Evolutionary conservation across 1,139 yeast genomes (phyloP).

Genomic region (Candida buenavistaensis): DNA sequence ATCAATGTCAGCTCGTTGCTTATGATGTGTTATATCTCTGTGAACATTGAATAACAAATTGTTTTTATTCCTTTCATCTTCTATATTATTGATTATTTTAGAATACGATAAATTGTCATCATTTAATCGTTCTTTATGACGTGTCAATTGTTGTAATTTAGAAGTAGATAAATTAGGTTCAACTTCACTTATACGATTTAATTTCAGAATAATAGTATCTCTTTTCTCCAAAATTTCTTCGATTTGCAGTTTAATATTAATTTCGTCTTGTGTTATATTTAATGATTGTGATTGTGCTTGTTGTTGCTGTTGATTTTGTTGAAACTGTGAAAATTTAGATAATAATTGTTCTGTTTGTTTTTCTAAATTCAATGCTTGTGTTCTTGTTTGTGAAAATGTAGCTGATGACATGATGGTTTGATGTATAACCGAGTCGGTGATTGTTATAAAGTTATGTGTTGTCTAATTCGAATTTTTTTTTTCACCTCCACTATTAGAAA

Average conservation of each 20-base stretch:
- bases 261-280: slow-evolving; percentile 62
- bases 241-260: slow-evolving; percentile 55
- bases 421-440: no score
- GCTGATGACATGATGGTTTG: slow-evolving; percentile 42
- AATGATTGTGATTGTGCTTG: slow-evolving; percentile 19
- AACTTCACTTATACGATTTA: slow-evolving; percentile 52
- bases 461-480: not conserved
- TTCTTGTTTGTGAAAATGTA: slow-evolving; percentile 39
- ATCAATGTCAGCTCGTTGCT: slow-evolving; percentile 28
- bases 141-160: slow-evolving; percentile 75
- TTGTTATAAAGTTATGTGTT: no score
- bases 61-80: slow-evolving; percentile 73
- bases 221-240: slow-evolving; percentile 35
- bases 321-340: slow-evolving; percentile 36
- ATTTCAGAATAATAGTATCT: slow-evolving; percentile 29
- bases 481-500: not conserved
- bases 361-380: slow-evolving; percentile 41
- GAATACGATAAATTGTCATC: slow-evolving; percentile 69
- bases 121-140: slow-evolving; percentile 74
- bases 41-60: slow-evolving; percentile 76
- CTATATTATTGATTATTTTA: slow-evolving; percentile 58
- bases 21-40: slow-evolving; percentile 68
- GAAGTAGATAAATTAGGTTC: slow-evolving; percentile 63
- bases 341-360: slow-evolving; percentile 42
- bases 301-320: slow-evolving; percentile 16